A percentile compares a stretch with the other conserved stretches of the same genome.
These are phyloP conservation scores for Populus hybrid DNA, from an alignment of 441 rosid genomes.

Conservation along the genomic window DNA sequence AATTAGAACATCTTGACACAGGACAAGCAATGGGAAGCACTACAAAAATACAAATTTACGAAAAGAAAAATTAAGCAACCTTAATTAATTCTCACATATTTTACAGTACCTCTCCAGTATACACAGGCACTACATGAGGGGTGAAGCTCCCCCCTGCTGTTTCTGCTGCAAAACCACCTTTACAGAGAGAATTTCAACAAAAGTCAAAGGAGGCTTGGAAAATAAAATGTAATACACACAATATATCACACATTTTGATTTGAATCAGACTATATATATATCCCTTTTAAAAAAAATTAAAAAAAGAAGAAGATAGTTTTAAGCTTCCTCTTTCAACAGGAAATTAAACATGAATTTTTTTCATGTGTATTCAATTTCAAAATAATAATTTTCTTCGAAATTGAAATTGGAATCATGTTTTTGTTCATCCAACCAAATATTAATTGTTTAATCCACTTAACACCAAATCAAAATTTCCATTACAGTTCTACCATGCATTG, in stretches of 20 bases:
- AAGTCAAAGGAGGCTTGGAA: neutral
- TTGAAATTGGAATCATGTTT: neutral
- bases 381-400: neutral
- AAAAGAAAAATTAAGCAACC: neutral
- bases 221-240: neutral
- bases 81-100: neutral
- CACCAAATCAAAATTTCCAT: neutral
- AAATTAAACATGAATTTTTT: too few relatives aligned
- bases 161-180: conserved; percentile 24
- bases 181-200: neutral
- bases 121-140: conserved; percentile 27
- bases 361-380: neutral
- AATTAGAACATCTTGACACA: neutral
- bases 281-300: too few relatives aligned
- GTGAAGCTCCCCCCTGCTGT: conserved; percentile 31
- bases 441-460: neutral
- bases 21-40: neutral
- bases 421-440: neutral
- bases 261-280: too few relatives aligned
- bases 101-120: conserved; percentile 38
- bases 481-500: neutral
- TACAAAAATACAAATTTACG: neutral
- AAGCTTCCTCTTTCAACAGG: neutral
- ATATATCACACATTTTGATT: too few relatives aligned
- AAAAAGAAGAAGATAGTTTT: neutral